phyloP scores from a whole-genome alignment of 441 rosid genomes.

The Codiaeum variegatum region DNA sequence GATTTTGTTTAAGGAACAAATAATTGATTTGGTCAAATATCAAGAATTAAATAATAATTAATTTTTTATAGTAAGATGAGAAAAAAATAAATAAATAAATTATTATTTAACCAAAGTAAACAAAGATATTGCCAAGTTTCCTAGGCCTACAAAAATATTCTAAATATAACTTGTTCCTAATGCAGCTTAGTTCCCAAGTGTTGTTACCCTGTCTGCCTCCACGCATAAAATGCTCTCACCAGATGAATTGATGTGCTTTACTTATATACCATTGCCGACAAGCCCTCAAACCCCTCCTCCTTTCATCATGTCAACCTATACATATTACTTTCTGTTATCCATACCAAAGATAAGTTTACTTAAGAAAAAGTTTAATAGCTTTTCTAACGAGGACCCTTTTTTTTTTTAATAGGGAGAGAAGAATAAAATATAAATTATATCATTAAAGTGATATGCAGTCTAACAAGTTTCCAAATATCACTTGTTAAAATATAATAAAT shows the following conservation, averaged over 20 bases:
- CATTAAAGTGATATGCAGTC: no score
- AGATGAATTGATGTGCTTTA: conserved; percentile 28
- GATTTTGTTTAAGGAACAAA: no score
- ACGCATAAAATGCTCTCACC: conserved; percentile 23
- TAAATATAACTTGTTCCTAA: not conserved
- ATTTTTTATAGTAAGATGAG: no score
- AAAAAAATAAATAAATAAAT: no score
- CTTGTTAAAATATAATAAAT: no score
- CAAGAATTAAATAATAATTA: no score
- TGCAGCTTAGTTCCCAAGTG: not conserved
- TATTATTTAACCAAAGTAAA: not conserved
- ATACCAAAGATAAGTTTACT: conserved; percentile 2
- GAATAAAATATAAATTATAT: no score
- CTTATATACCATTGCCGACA: conserved; percentile 33
- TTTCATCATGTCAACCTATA: conserved; percentile 17
- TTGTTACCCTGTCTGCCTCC: conserved; percentile 28
- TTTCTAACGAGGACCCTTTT: no score
- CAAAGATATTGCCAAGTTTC: not conserved
- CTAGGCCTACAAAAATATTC: not conserved
- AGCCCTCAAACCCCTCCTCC: conserved; percentile 20
- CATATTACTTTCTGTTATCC: conserved; percentile 19
- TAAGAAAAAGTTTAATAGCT: not conserved
- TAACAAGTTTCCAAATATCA: no score
- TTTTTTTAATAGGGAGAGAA: no score
- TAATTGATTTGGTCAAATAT: no score